These are phyloP conservation scores for Amanita jacksonii DNA, from an alignment of 768 basidiomycete species.

Conservation along the genomic window DNA sequence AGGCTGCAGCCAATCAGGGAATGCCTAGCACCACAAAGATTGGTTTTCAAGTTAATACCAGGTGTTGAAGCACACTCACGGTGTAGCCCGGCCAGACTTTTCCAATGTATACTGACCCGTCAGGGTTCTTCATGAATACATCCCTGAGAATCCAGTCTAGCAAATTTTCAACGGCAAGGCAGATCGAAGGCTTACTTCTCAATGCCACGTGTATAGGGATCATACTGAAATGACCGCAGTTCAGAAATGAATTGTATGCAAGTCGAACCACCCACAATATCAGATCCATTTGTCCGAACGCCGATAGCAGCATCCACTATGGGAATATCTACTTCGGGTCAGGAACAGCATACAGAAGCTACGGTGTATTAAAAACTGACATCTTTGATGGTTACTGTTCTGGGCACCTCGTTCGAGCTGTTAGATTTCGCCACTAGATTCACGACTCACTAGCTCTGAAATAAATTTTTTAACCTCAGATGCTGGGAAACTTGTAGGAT, in stretches of 20 bases:
- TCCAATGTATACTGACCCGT: constrained; percentile 63
- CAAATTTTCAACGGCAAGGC: constrained; percentile 8
- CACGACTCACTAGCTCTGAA: constrained; percentile 37
- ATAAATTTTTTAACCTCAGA: constrained; percentile 47
- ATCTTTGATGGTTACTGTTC: constrained; percentile 36
- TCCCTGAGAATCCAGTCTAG: constrained; percentile 27
- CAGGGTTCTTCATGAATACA: constrained; percentile 67
- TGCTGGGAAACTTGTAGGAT: constrained; percentile 52
- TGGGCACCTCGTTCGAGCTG: background rate
- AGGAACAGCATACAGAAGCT: background rate
- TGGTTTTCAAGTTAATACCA: background rate
- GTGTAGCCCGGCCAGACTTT: constrained; percentile 75
- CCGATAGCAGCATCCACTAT: constrained; percentile 61
- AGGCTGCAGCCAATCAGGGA: constrained; percentile 24
- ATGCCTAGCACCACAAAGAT: constrained; percentile 15
- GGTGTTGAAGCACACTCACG: constrained; percentile 22
- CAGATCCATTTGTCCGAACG: constrained; percentile 46
- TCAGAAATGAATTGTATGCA: background rate
- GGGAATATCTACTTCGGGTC: constrained; percentile 42
- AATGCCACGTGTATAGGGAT: constrained; percentile 53
- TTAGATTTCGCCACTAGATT: constrained; percentile 19
- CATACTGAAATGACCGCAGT: constrained; percentile 34
- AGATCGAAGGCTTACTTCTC: constrained; percentile 32
- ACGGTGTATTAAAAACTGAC: constrained; percentile 15
- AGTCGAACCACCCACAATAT: constrained; percentile 41